Base-by-base conservation (phyloP, 2,329 filamentous ascomycete species). In the Peltaster fructicola region DNA sequence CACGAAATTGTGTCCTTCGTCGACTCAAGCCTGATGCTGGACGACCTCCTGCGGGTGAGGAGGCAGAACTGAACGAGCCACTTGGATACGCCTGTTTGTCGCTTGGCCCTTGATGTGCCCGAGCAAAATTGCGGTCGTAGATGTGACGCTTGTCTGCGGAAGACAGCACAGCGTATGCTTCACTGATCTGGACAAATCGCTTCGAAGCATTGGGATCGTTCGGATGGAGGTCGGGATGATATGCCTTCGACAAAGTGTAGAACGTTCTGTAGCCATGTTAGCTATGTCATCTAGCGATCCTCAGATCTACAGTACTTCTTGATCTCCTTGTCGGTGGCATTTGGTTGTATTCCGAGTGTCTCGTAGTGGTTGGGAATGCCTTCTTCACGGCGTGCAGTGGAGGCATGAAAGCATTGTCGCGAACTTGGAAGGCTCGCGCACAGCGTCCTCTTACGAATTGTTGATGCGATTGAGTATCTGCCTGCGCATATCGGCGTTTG, bases 161-260 rank as follows among this genome's bases (percentile, higher is more conserved):
- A 12, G 40, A 38, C 1, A 48, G 37, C 9, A 37, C 39, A 9
- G 41, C 39, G 29, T 45, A 46, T 10, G 44, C 44, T 35, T 59
- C 15, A 50, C 42, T 39, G 45, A 57, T 34, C 34, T 56, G 17
- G 48, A 62, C 35, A 51, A 61, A 98, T 47, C 73, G 77, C 30
- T 67, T 56, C 4, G 72, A 61, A 33, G 84, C 77, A 30, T 56
- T 47, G 4, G 78, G 75, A 52, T 92, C 75, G 39, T 65, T 47
- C 31, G 65, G 79, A 60, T 95, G 90, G 47, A 73, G 71, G 61
- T 98, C 88, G 1, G 88, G 88, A 53, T 98, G 88, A 63, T 92
- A 75, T 26, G 65, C 57, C 54, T 93, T 91, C 45, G 82, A 92
- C 48, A 95, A 77, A 32, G 65, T 54, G 63, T 93, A 95, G 66